Evolutionary conservation across 164 flowering plant species (phyloP).

Genomic region (Annona cherimola): DNA sequence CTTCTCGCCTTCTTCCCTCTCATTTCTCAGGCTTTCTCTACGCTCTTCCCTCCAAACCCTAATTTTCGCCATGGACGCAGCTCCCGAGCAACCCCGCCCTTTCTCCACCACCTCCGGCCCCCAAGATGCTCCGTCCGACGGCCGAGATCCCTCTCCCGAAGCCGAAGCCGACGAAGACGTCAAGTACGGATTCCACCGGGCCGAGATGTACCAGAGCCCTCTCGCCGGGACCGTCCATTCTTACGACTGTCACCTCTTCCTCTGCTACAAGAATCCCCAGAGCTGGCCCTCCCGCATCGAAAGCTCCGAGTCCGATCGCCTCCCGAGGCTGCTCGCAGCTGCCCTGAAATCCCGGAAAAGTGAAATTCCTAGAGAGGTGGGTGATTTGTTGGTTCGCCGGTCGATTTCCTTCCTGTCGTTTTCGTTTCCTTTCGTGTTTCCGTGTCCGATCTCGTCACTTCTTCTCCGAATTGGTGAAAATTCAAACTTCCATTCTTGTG

Average conservation of each 20-base stretch:
- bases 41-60: conserved; percentile 14
- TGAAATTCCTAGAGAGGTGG: conserved; percentile 51
- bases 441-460: no score
- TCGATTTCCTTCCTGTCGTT: background rate
- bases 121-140: conserved; percentile 13
- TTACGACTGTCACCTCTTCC: conserved; percentile 83
- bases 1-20: background rate
- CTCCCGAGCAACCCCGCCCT: conserved; percentile 8
- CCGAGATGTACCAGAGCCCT: conserved; percentile 56
- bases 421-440: background rate
- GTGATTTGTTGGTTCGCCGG: background rate
- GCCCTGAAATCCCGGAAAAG: conserved; percentile 53
- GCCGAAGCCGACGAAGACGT: conserved; percentile 21
- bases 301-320: conserved; percentile 42
- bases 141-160: background rate
- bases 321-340: conserved; percentile 51
- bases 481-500: background rate
- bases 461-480: background rate
- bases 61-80: conserved; percentile 21
- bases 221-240: conserved; percentile 56
- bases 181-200: conserved; percentile 64
- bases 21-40: background rate
- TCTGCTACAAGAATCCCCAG: conserved; percentile 60
- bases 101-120: background rate
- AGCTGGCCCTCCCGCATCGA: conserved; percentile 72